Percentiles rank a stretch among this genome's conserved stretches.
Evolutionary conservation across 192 early-diverging fungal species (phyloP).

Genomic region (Mortierella alpina): DNA sequence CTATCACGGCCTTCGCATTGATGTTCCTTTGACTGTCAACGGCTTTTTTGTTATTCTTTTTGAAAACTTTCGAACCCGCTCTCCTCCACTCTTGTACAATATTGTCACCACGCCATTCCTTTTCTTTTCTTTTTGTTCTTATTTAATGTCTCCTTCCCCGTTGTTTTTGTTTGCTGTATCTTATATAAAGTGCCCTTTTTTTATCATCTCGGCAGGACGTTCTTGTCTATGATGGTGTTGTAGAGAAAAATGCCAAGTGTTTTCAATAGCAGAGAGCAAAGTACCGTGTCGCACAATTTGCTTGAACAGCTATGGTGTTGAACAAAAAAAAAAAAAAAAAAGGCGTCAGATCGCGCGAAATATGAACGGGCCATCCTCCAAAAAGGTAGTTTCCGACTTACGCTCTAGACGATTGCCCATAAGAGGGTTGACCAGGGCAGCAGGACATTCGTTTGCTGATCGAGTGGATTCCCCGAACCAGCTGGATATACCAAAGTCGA

Average conservation of each 20-base stretch:
- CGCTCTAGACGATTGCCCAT: slow-evolving; percentile 50
- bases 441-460: slow-evolving; percentile 14
- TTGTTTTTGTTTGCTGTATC: not conserved
- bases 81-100: not conserved
- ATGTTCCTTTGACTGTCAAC: not conserved
- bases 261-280: slow-evolving; percentile 39
- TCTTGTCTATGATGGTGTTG: not conserved
- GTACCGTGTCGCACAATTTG: slow-evolving; percentile 14
- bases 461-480: slow-evolving; percentile 31
- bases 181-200: not conserved
- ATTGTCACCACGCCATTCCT: not conserved
- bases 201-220: not conserved
- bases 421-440: slow-evolving; percentile 11
- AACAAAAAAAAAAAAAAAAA: slow-evolving; percentile 14
- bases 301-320: slow-evolving; percentile 15
- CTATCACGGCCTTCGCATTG: not conserved
- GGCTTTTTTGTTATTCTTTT: not conserved
- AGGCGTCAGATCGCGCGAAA: not conserved
- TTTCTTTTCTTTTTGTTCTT: not conserved
- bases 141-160: not conserved
- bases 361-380: not conserved
- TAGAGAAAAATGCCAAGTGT: not conserved
- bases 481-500: not conserved
- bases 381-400: slow-evolving; percentile 4
- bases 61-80: not conserved